Percentiles rank a stretch among this genome's conserved stretches.
Evolutionary conservation across 805 yeast species (phyloP).

Genomic region (Huiozyma naganishii): DNA sequence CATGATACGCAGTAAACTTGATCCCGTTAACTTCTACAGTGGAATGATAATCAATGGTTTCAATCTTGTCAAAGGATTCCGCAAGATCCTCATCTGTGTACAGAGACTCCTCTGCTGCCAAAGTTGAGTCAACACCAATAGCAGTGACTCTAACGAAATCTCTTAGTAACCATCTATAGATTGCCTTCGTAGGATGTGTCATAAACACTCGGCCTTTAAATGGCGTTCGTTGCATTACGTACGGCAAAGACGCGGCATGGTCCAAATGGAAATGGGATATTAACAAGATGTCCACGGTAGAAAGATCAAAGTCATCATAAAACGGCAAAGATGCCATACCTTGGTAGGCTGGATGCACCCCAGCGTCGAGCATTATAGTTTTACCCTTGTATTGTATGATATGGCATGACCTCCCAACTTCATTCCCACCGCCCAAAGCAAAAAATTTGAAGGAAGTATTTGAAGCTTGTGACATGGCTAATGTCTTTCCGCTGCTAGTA

Average conservation of each 20-base stretch:
- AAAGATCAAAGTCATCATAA: conserved; percentile 87
- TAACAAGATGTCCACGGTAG: conserved; percentile 74
- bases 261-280: conserved; percentile 95
- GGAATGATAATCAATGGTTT: conserved; percentile 90
- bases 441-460: conserved; percentile 50
- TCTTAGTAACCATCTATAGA: conserved; percentile 86
- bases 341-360: conserved; percentile 90
- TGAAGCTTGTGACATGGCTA: conserved; percentile 8
- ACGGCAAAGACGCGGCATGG: conserved; percentile 96
- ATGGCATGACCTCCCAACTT: conserved; percentile 95
- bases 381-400: conserved; percentile 86
- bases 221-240: conserved; percentile 93
- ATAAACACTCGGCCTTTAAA: conserved; percentile 93
- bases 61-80: conserved; percentile 80
- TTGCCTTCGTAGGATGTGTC: conserved; percentile 99
- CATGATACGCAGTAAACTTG: conserved; percentile 94
- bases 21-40: conserved; percentile 92
- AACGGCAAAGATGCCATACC: conserved; percentile 90
- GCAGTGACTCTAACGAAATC: conserved; percentile 89
- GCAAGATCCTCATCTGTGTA: conserved; percentile 87
- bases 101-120: conserved; percentile 37
- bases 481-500: not conserved
- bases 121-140: conserved; percentile 34
- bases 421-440: conserved; percentile 96
- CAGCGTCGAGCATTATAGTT: conserved; percentile 94